A percentile compares a stretch with the other conserved stretches of the same genome.
Conservation (phyloP, 805 yeast species). For the Saturnispora besseyi region DNA sequence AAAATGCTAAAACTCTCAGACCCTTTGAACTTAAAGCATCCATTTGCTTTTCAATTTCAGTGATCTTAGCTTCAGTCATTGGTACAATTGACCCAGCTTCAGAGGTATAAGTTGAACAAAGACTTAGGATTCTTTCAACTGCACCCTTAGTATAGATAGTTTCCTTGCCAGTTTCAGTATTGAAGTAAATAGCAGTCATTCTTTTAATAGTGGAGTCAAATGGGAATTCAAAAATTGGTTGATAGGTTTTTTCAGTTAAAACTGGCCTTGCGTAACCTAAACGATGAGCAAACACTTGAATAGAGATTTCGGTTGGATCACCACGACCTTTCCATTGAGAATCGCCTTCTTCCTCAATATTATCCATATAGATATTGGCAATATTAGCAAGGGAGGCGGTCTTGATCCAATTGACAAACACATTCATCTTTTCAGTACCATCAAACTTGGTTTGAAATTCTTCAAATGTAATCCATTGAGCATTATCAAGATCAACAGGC, state of each 20-base stretch:
- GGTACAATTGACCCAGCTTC: conserved; percentile 23
- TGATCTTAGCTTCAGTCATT: conserved; percentile 35
- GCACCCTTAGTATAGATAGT: conserved; percentile 59
- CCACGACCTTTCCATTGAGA: conserved; percentile 70
- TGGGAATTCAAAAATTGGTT: conserved; percentile 58
- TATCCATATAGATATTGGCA: conserved; percentile 50
- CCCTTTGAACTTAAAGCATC: conserved; percentile 54
- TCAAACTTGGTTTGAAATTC: conserved; percentile 13
- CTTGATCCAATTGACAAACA: conserved; percentile 43
- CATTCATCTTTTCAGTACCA: conserved; percentile 12
- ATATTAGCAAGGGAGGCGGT: conserved; percentile 75
- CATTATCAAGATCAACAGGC: conserved; percentile 32
- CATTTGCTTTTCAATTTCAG: conserved; percentile 45
- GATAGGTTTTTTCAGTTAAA: conserved; percentile 32
- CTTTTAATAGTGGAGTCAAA: conserved; percentile 68
- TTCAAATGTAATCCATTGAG: conserved; percentile 29
- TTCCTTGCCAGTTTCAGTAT: conserved; percentile 22
- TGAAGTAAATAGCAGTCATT: conserved; percentile 54
- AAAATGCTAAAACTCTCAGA: conserved; percentile 66
- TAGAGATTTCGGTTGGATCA: conserved; percentile 85
- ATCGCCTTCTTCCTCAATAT: conserved; percentile 29
- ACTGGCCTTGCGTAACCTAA: conserved; percentile 40
- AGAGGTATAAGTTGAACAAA: conserved; percentile 48
- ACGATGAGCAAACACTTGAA: conserved; percentile 66
- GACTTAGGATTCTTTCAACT: conserved; percentile 54